Evolutionary conservation across 768 basidiomycete species (phyloP), one percentile per base, ranked within the genome.

Genomic region (Termitomyces eurrhizus): DNA sequence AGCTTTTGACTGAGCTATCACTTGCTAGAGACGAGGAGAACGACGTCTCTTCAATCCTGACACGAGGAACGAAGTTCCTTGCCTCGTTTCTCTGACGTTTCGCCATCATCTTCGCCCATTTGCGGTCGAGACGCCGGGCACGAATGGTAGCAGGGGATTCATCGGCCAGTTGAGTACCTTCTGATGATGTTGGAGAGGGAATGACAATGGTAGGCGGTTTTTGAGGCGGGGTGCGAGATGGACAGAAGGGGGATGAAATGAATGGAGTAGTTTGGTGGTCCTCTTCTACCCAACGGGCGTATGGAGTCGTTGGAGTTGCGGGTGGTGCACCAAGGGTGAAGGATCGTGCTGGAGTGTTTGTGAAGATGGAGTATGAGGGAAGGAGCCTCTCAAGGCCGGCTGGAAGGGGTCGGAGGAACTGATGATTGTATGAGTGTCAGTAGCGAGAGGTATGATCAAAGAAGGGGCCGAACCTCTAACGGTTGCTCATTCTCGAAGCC

Each of bases 131-230:
- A 36, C 59, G 52, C 32, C 59, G 21, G 7, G 39, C 29, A 14
- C 39, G 42, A 29, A 60, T 55, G 2, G 37, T 29, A n/a, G 45
- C 46, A 9, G 53, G 53, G 1, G 52, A 41, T 49, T 60, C 59
- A 9, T 50, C 52, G 13, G 42, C n/a, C 2, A 37, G 16, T 3
- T 42, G 53, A 2, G 44, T 41, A 24, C 58, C 58, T 26, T 55
- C 59, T 14, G 59, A 60, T 6, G 59, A 60, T 18, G 59, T 60
- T 4, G 59, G 59, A 18, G 59, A 60, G 18, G 59, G 59, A 9
- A 60, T 36, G 36, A 41, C n/a, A 8, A 60, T 55, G 12, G 36
- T 36, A 13, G 45, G 53, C 11, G 45, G 52, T 0, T 35, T 33
- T 6, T 6, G 46, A 7, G 24, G 35, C 18, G 59, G 57, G 3